These are phyloP conservation scores for Sporothrix pseudoabietina DNA, from an alignment of 2,329 filamentous ascomycete species.

Conservation along the genomic window DNA sequence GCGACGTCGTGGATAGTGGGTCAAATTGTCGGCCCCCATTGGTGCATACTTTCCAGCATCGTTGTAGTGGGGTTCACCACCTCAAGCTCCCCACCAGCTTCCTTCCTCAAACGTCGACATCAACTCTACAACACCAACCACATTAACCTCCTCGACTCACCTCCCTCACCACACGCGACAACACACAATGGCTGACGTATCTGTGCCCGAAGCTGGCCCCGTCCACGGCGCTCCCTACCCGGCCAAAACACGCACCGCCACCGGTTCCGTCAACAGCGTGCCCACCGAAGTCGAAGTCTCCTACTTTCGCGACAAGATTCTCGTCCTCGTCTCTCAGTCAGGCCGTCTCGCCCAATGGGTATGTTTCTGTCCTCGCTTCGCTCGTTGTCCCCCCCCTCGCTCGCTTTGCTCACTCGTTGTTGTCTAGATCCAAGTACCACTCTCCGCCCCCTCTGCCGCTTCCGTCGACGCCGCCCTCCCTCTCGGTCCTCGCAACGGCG, in stretches of 20 bases:
- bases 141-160: neutral
- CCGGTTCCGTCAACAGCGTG: slow-evolving; percentile 65
- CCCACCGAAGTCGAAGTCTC: slow-evolving; percentile 72
- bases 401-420: neutral
- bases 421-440: slow-evolving; percentile 72
- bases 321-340: slow-evolving; percentile 85
- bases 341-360: slow-evolving; percentile 93
- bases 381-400: neutral
- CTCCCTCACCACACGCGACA: neutral
- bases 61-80: slow-evolving; percentile 18
- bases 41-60: neutral
- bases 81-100: slow-evolving; percentile 1
- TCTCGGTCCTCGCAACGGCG: slow-evolving; percentile 44
- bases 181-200: slow-evolving; percentile 6
- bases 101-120: neutral
- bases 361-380: slow-evolving; percentile 36
- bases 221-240: slow-evolving; percentile 59
- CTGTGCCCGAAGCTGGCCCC: no score
- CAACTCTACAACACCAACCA: neutral
- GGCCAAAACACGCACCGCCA: slow-evolving; percentile 54
- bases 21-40: neutral
- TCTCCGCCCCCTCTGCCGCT: slow-evolving; percentile 67
- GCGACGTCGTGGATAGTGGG: neutral
- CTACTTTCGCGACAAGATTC: slow-evolving; percentile 84
- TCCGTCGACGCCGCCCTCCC: slow-evolving; percentile 62